phyloP scores from a whole-genome alignment of 129 eudicot genomes.

The Tanacetum coccineum region DNA sequence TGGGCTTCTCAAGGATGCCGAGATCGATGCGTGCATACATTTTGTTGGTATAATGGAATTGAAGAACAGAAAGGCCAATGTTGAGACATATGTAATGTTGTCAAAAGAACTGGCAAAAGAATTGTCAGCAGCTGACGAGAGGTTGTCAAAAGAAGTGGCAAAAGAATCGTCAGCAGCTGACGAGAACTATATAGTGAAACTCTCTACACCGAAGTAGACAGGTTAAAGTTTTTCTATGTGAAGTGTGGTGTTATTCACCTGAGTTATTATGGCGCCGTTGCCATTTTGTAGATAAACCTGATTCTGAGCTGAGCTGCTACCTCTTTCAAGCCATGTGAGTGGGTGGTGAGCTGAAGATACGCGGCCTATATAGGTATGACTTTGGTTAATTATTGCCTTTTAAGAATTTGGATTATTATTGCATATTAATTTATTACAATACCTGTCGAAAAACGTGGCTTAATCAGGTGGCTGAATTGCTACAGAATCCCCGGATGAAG shows the following conservation, averaged over 20 bases:
- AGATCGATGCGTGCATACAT: constrained; percentile 45
- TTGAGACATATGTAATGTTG: constrained; percentile 46
- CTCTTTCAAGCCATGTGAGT: constrained; percentile 15
- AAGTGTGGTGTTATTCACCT: constrained; percentile 13
- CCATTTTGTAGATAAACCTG: constrained; percentile 20
- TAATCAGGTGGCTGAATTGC: constrained; percentile 22
- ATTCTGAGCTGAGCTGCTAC: constrained; percentile 26
- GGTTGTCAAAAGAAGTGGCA: constrained; percentile 27
- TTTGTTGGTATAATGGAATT: constrained; percentile 54
- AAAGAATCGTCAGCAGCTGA: constrained; percentile 43
- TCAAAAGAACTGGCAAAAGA: constrained; percentile 33
- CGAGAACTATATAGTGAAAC: constrained; percentile 13
- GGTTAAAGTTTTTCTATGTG: constrained; percentile 26
- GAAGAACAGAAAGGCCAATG: constrained; percentile 38
- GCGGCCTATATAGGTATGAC: constrained; percentile 17
- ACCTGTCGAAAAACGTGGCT: neutral
- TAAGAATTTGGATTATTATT: neutral
- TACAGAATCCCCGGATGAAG: constrained; percentile 25
- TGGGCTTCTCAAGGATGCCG: constrained; percentile 65
- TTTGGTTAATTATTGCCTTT: constrained; percentile 13
- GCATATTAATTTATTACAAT: constrained; percentile 9
- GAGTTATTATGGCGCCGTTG: constrained; percentile 1
- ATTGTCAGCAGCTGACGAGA: constrained; percentile 41
- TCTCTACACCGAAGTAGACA: constrained; percentile 16
- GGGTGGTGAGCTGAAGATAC: constrained; percentile 30